These are phyloP conservation scores for Ceratobasidium sp. DNA, from an alignment of 1,284 basidiomycete genomes.

Conservation along the genomic window DNA sequence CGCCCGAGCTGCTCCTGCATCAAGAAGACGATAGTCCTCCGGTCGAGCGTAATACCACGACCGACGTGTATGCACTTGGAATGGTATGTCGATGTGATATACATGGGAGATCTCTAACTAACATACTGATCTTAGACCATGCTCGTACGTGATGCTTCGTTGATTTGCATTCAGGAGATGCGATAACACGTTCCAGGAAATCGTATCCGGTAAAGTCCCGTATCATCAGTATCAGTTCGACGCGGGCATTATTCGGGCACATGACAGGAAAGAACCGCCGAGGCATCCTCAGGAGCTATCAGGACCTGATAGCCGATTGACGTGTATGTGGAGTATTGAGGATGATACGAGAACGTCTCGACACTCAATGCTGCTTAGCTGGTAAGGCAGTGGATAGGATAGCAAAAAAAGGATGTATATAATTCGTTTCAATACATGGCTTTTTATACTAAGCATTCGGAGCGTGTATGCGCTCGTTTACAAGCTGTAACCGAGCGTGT, in stretches of 20 bases:
- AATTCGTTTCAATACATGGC: too few species aligned
- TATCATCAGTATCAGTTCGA: neutral
- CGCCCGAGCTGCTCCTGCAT: neutral
- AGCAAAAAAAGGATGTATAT: too few species aligned
- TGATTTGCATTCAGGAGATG: too few species aligned
- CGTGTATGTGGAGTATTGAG: neutral
- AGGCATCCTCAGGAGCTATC: neutral
- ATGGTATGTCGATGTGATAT: neutral
- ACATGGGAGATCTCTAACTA: neutral
- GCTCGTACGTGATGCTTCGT: too few species aligned
- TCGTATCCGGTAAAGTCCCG: neutral
- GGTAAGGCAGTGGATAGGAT: too few species aligned
- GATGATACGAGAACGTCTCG: too few species aligned
- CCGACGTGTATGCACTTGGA: conserved; percentile 1
- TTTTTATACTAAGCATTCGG: too few species aligned
- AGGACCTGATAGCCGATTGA: neutral
- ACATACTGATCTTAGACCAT: neutral
- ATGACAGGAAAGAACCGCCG: neutral
- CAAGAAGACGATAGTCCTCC: neutral
- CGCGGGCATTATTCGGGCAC: neutral
- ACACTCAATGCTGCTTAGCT: too few species aligned
- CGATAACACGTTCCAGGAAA: neutral
- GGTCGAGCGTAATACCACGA: neutral
- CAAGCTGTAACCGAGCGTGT: too few species aligned
- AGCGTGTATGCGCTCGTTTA: too few species aligned